phyloP scores from a whole-genome alignment of 1,139 yeast genomes.

The Hemisphaericaspora subhashii region DNA sequence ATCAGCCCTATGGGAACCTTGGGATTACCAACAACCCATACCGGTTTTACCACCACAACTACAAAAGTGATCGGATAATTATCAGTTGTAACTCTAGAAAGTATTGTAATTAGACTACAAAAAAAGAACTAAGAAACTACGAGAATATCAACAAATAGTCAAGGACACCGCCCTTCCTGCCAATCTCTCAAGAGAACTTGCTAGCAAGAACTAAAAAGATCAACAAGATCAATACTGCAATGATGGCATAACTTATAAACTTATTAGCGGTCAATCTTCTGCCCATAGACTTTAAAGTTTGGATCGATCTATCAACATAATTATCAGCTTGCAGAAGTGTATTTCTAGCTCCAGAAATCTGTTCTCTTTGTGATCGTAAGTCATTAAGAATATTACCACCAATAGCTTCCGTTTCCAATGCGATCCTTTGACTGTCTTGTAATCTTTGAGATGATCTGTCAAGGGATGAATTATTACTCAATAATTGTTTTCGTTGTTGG shows the following conservation, averaged over 20 bases:
- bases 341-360: conserved; percentile 78
- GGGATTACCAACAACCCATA: conserved; percentile 2
- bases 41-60: background rate
- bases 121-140: no score
- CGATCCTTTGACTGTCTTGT: conserved; percentile 85
- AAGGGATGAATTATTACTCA: conserved; percentile 76
- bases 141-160: no score
- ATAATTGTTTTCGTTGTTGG: conserved; percentile 78
- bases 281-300: conserved; percentile 89
- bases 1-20: conserved; percentile 3
- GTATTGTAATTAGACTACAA: conserved; percentile 1
- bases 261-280: conserved; percentile 94
- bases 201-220: conserved; percentile 84
- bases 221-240: conserved; percentile 79
- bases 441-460: conserved; percentile 83
- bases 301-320: conserved; percentile 85
- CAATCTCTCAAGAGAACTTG: conserved; percentile 74
- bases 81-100: background rate
- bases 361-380: conserved; percentile 90
- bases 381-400: conserved; percentile 92
- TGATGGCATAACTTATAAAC: conserved; percentile 91
- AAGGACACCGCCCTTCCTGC: no score
- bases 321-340: conserved; percentile 88
- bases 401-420: conserved; percentile 86
- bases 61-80: conserved; percentile 1